Evolutionary conservation across 371 early-diverging fungal species (phyloP).

Genomic region (Entomophthora muscae): DNA sequence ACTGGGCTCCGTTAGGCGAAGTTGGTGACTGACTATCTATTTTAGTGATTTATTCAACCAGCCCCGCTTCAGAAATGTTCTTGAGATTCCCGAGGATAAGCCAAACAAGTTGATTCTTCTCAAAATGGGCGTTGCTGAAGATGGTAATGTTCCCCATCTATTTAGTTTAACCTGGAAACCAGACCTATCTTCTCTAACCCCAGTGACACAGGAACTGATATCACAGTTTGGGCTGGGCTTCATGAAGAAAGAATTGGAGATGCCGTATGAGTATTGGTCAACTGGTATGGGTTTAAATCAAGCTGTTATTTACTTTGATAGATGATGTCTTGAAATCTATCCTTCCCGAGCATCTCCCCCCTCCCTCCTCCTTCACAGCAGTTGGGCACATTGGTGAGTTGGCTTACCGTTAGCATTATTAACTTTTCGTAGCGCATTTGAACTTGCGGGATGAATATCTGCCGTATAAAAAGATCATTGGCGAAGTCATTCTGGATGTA

Average conservation of each 20-base stretch:
- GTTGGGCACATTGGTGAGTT: constrained; percentile 84
- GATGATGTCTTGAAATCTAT: constrained; percentile 82
- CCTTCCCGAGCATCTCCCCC: constrained; percentile 61
- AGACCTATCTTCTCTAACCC: constrained; percentile 24
- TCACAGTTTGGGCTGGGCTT: constrained; percentile 27
- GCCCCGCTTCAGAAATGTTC: constrained; percentile 51
- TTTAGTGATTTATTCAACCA: constrained; percentile 35
- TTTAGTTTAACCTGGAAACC: neutral
- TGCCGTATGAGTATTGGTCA: constrained; percentile 63
- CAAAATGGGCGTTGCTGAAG: constrained; percentile 20
- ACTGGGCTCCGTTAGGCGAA: too few species aligned
- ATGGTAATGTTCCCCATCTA: constrained; percentile 12
- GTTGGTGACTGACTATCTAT: too few species aligned
- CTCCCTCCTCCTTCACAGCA: constrained; percentile 81
- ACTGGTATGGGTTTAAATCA: too few species aligned
- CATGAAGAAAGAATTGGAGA: constrained; percentile 26
- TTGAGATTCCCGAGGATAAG: constrained; percentile 27
- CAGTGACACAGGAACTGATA: constrained; percentile 23
- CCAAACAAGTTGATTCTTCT: constrained; percentile 42
- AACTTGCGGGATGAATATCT: constrained; percentile 78
- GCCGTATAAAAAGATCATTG: constrained; percentile 81
- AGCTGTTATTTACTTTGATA: too few species aligned
- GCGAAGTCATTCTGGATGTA: constrained; percentile 86
- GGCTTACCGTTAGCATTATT: neutral
- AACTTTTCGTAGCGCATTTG: constrained; percentile 79